Conservation (phyloP, 768 basidiomycete genomes). For the Gymnopilus junonius region DNA sequence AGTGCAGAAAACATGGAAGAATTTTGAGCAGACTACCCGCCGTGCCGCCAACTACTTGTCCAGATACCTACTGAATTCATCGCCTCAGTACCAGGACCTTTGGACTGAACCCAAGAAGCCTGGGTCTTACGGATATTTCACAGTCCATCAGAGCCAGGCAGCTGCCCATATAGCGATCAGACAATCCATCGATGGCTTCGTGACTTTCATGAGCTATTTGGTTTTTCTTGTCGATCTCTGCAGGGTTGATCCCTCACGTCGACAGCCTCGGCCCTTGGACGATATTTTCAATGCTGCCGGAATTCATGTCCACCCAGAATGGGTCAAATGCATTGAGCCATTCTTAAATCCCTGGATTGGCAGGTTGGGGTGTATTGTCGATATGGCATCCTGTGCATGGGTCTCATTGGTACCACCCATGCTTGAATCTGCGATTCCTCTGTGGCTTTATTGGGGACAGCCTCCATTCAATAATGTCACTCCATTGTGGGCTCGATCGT, state of each 20-base stretch:
- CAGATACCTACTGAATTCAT: not conserved
- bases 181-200: slow-evolving; percentile 4
- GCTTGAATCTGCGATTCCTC: not conserved
- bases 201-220: slow-evolving; percentile 8
- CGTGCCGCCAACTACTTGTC: not conserved
- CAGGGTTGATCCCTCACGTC: not conserved
- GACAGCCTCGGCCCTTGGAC: no score
- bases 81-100: not conserved
- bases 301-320: not conserved
- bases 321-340: not conserved
- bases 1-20: slow-evolving; percentile 12
- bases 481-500: not conserved
- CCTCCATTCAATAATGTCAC: not conserved
- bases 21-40: slow-evolving; percentile 1
- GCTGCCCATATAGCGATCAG: not conserved
- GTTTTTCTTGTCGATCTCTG: slow-evolving; percentile 9
- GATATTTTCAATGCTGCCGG: not conserved
- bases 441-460: not conserved
- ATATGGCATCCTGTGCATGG: not conserved
- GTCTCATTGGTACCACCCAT: not conserved
- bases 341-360: not conserved
- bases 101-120: slow-evolving; percentile 1
- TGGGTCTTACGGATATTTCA: slow-evolving; percentile 9
- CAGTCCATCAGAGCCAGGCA: not conserved
- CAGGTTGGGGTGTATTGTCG: not conserved